These are phyloP conservation scores for Aspergillus unguis DNA, from an alignment of 2,329 filamentous ascomycete species.

Conservation along the genomic window DNA sequence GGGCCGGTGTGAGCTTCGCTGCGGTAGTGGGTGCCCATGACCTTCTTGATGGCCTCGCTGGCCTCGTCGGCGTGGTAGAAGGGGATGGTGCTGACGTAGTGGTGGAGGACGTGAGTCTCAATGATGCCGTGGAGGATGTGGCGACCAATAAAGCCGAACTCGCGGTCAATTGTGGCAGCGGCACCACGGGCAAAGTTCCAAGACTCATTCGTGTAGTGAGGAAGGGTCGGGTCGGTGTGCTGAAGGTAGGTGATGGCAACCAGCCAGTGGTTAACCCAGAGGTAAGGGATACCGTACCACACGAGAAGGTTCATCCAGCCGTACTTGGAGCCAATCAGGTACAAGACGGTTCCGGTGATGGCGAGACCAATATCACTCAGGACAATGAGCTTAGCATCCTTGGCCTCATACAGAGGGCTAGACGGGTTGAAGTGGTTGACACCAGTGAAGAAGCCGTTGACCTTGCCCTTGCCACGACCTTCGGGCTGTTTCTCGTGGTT, in stretches of 20 bases:
- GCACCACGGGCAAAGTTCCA: constrained; percentile 95
- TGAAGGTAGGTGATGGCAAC: constrained; percentile 97
- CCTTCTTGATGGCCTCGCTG: constrained; percentile 83
- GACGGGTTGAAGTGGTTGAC: constrained; percentile 94
- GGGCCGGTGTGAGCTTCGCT: constrained; percentile 73
- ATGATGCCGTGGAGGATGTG: constrained; percentile 91
- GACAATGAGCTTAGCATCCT: constrained; percentile 81
- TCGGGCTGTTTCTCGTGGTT: constrained; percentile 86
- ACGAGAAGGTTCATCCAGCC: constrained; percentile 84
- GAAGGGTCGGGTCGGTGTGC: constrained; percentile 91
- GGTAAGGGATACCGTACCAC: constrained; percentile 93
- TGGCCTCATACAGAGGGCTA: constrained; percentile 87
- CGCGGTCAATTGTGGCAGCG: constrained; percentile 92
- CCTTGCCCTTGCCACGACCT: constrained; percentile 89
- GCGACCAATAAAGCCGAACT: constrained; percentile 93
- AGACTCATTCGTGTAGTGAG: constrained; percentile 79
- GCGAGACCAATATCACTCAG: constrained; percentile 80
- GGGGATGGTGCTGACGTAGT: constrained; percentile 93
- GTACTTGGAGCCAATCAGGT: constrained; percentile 69
- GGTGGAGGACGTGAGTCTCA: constrained; percentile 96
- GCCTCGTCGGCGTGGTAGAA: constrained; percentile 97
- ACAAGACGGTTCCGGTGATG: constrained; percentile 60
- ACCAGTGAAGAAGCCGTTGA: constrained; percentile 72
- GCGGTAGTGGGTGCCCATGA: constrained; percentile 97
- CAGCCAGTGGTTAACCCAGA: constrained; percentile 99